These are phyloP conservation scores for Chiua virens DNA, from an alignment of 768 basidiomycete genomes.

Conservation along the genomic window DNA sequence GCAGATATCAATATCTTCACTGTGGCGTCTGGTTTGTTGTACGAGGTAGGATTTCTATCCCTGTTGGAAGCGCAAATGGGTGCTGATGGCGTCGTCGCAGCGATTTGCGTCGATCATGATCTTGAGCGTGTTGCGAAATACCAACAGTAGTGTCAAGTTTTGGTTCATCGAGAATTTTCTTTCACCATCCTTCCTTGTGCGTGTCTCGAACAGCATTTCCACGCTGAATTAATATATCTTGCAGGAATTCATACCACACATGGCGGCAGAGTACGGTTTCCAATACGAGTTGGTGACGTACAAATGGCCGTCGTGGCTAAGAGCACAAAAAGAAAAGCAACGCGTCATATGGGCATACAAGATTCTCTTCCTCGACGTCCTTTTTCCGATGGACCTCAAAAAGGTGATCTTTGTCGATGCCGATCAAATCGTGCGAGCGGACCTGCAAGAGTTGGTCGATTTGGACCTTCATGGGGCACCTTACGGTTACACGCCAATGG, in stretches of 20 bases:
- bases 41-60: conserved; percentile 64
- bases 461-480: conserved; percentile 90
- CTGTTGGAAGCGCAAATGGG: neutral
- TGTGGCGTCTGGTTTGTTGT: conserved; percentile 93
- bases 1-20: conserved; percentile 99
- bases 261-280: conserved; percentile 90
- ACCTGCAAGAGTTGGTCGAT: conserved; percentile 92
- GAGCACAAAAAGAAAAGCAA: conserved; percentile 97
- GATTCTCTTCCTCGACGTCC: conserved; percentile 96
- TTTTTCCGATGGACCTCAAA: conserved; percentile 98
- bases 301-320: conserved; percentile 98
- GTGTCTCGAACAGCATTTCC: conserved; percentile 21
- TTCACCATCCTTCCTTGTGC: conserved; percentile 91
- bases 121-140: conserved; percentile 91
- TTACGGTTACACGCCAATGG: conserved; percentile 98
- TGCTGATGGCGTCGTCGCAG: conserved; percentile 39
- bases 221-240: neutral
- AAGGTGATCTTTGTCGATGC: conserved; percentile 99
- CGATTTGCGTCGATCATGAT: conserved; percentile 99
- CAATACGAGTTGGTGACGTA: conserved; percentile 98
- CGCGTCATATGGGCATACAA: conserved; percentile 99
- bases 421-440: conserved; percentile 95
- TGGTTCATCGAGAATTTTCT: conserved; percentile 99
- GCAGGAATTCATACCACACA: conserved; percentile 92
- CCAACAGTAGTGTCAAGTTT: conserved; percentile 94